These are phyloP conservation scores for Paratinospora sagittata DNA, from an alignment of 164 flowering plant species.

Conservation along the genomic window DNA sequence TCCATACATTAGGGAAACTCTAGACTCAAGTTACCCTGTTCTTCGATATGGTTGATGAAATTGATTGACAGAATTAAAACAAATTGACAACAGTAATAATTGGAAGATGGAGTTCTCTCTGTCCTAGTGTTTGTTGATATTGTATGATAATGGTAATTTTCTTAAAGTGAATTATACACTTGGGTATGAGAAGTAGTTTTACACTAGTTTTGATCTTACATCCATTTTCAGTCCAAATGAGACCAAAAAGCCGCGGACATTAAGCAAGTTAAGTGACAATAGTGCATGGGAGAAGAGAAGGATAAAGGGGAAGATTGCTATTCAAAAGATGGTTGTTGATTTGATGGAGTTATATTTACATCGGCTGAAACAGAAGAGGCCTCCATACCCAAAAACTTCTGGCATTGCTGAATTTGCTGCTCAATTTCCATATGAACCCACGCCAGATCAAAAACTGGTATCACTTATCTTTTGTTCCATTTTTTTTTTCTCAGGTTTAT, in stretches of 20 bases:
- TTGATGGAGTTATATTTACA: constrained; percentile 93
- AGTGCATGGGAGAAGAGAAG: constrained; percentile 88
- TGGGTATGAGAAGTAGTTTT: background rate
- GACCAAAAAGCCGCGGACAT: constrained; percentile 56
- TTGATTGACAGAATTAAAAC: background rate
- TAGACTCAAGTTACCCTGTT: too few species aligned
- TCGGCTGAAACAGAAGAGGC: constrained; percentile 76
- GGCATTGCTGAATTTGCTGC: constrained; percentile 55
- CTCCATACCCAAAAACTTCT: constrained; percentile 67
- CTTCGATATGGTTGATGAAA: background rate
- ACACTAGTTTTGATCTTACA: constrained; percentile 3
- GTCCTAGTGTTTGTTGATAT: background rate
- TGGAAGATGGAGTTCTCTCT: too few species aligned
- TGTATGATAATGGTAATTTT: background rate
- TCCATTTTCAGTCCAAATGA: constrained; percentile 72
- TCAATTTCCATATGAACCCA: constrained; percentile 80
- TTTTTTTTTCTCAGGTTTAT: background rate
- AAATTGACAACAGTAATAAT: background rate
- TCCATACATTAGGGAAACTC: too few species aligned
- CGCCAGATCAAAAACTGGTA: constrained; percentile 93
- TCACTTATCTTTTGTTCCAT: background rate
- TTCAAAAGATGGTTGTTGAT: constrained; percentile 97
- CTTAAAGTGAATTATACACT: background rate
- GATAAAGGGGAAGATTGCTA: constrained; percentile 83
- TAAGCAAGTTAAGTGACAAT: constrained; percentile 83